Evolutionary conservation across 2,329 filamentous ascomycete genomes (phyloP), one percentile per base, ranked within the genome.

Genomic region (Arachnomyces sp.): DNA sequence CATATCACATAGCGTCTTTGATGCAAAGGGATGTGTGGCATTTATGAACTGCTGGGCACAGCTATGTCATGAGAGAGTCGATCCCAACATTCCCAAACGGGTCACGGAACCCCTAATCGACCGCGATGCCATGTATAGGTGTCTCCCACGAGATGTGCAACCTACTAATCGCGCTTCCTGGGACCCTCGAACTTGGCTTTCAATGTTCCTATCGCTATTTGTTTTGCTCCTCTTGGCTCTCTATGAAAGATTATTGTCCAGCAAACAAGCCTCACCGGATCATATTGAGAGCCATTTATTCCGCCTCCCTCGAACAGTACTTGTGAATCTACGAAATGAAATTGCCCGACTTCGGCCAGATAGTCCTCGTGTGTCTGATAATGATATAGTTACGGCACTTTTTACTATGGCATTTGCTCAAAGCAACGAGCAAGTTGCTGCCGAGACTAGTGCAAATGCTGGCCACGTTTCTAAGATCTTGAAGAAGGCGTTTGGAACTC

Each of bases 341-440:
- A 15, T 28, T 2, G 16, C 16, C 11, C 17, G 12, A 4, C 30
- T 28, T n/a, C n/a, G n/a, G n/a, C n/a, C n/a, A n/a, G n/a, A n/a
- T 12, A 28, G 35, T 28, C 18, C 18, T 28, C 4, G 12, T 15
- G 15, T 37, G 15, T 37, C 35, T 15, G 35, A 37, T 15, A 25
- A 37, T 16, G 35, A 37, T 37, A 18, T 37, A 28, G 30, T 37
- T 28, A 28, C 28, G 18, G 35, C 35, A 29, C 28, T 37, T 15
- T 37, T 37, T 28, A 37, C 35, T 3, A 37, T 37, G 35, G 35
- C 35, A 25, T 37, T 25, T 29, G 35, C 35, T 5, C 35, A 37
- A 11, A 37, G 35, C 18, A n/a, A n/a, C n/a, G n/a, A n/a, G n/a
- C n/a, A n/a, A n/a, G n/a, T n/a, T n/a, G n/a, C n/a, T n/a, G n/a